Base-by-base conservation (phyloP, 768 basidiomycete species). In the Suillus lakei region DNA sequence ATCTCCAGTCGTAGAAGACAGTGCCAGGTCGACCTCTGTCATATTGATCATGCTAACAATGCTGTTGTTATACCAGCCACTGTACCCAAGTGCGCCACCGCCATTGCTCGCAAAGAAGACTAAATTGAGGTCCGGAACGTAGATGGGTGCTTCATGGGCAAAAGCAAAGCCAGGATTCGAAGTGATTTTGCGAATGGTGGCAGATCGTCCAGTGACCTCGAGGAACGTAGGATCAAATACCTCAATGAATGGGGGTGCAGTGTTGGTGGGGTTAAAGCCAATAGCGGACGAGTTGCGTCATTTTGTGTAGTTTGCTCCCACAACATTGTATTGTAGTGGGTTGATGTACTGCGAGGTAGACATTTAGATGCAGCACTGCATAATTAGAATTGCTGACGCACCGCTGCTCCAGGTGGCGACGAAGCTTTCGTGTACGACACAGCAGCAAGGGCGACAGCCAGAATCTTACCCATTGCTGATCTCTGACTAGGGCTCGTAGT, bases 401-500 rank as follows among this genome's bases (percentile, higher is more conserved):
- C 59, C 34, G 43, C 59, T 44, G 59, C 59, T 60, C 59, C 59
- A 26, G 59, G 59, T 12, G 39, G 59, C 2, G 32, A 58, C 7
- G n/a, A n/a, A n/a, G 44, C 59, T 43, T 26, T 41, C 39, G 21
- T n/a, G 38, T 15, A 30, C 21, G 39, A 30, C 16, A 60, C 16
- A 13, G 39, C 39, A 26, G 34, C 39, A 38, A 44, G 10, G 15
- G 44, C 32, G n/a, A 60, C 26, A 60, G 59, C 39, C 13, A 58
- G 26, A 34, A 30, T 43, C 28, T 12, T 15, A 28, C 48, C 26
- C 26, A 23, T 26, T 50, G 48, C 26, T 6, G 5, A 28, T 50
- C 63, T 94, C 92, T 30, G 94, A 90, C 76, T 93, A 91, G 7
- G 92, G 91, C 13, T 85, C 83, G 76, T 98, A 99, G 81, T 95